phyloP scores from a whole-genome alignment of 1,284 basidiomycete genomes.

The Ustilago tritici region DNA sequence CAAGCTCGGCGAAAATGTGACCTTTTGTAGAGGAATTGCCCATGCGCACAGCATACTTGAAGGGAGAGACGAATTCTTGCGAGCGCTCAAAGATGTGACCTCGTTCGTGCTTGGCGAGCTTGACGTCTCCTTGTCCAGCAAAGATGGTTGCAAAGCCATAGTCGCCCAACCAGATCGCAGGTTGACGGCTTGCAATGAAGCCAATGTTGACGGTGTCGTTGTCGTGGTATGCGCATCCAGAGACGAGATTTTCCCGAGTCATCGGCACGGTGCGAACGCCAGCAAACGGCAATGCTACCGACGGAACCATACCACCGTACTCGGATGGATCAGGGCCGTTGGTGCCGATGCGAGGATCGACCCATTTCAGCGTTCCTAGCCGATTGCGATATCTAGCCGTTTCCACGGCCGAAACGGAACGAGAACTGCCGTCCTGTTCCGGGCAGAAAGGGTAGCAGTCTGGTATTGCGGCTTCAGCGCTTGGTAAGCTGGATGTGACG shows the following conservation, averaged over 20 bases:
- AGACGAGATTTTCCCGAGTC: slow-evolving; percentile 46
- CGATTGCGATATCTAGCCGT: slow-evolving; percentile 18
- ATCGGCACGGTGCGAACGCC: slow-evolving; percentile 38
- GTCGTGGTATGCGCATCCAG: slow-evolving; percentile 48
- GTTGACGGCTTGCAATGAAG: slow-evolving; percentile 67
- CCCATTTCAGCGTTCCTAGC: slow-evolving; percentile 31
- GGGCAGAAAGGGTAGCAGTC: slow-evolving; percentile 44
- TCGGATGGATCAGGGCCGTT: slow-evolving; percentile 50
- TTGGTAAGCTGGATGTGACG: background rate
- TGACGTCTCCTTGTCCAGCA: slow-evolving; percentile 68
- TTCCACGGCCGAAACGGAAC: slow-evolving; percentile 16
- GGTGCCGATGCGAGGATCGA: slow-evolving; percentile 57
- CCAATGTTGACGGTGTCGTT: slow-evolving; percentile 48
- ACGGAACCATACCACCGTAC: slow-evolving; percentile 54
- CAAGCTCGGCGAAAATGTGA: slow-evolving; percentile 74
- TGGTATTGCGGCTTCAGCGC: background rate
- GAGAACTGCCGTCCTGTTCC: background rate
- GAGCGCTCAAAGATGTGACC: slow-evolving; percentile 76
- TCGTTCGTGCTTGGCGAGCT: slow-evolving; percentile 75
- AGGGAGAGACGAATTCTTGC: slow-evolving; percentile 76
- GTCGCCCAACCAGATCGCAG: slow-evolving; percentile 87
- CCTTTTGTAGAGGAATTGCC: slow-evolving; percentile 73
- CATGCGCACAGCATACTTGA: slow-evolving; percentile 78
- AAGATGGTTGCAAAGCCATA: slow-evolving; percentile 70
- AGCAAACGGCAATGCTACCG: slow-evolving; percentile 44